These are phyloP conservation scores for Globisporangium abappressorium DNA, from an alignment of 352 stramenopile species.

Conservation along the genomic window DNA sequence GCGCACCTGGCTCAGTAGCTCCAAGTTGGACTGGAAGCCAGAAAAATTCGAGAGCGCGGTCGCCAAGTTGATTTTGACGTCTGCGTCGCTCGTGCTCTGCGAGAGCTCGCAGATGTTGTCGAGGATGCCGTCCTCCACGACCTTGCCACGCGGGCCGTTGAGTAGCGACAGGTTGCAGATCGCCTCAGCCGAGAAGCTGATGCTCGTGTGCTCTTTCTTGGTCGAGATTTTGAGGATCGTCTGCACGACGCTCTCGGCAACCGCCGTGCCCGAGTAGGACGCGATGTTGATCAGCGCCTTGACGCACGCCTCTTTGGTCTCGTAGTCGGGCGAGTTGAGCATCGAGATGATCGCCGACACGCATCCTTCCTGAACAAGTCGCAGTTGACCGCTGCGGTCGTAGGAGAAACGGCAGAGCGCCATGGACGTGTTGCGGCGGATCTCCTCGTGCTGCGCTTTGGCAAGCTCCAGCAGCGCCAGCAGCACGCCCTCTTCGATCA, in stretches of 20 bases:
- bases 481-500: constrained; percentile 79
- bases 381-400: constrained; percentile 59
- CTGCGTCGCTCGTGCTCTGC: constrained; percentile 32
- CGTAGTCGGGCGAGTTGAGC: constrained; percentile 75
- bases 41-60: constrained; percentile 83
- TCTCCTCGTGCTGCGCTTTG: constrained; percentile 76
- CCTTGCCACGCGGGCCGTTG: constrained; percentile 60
- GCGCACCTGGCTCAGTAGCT: constrained; percentile 56
- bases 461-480: constrained; percentile 69
- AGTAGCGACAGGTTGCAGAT: constrained; percentile 82
- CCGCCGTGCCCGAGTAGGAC: constrained; percentile 50
- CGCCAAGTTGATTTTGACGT: constrained; percentile 58
- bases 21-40: constrained; percentile 60
- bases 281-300: constrained; percentile 86
- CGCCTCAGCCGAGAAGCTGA: constrained; percentile 60
- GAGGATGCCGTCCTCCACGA: constrained; percentile 77
- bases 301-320: constrained; percentile 82
- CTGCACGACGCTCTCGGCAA: constrained; percentile 76
- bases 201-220: constrained; percentile 54
- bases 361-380: constrained; percentile 77
- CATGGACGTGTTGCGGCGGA: constrained; percentile 82
- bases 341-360: constrained; percentile 83
- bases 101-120: constrained; percentile 70
- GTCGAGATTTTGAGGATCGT: constrained; percentile 74
- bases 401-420: constrained; percentile 82